Percentiles rank a stretch among this genome's conserved stretches.
phyloP scores from a whole-genome alignment of 192 early-diverging fungal species.

The Funneliformis geosporum region DNA sequence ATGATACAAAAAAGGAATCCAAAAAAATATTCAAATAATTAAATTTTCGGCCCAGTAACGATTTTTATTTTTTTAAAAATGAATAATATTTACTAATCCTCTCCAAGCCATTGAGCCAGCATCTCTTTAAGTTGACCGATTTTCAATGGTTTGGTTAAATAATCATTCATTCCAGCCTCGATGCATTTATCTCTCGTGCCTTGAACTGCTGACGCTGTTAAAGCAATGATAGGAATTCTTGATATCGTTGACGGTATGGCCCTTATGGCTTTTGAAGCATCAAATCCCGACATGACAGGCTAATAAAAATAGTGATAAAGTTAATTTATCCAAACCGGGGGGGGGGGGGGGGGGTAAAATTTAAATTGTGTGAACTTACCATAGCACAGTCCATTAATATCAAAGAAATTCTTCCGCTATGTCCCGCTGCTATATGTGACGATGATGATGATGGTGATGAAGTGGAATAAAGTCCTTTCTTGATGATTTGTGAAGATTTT shows the following conservation, averaged over 20 bases:
- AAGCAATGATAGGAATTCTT: constrained; percentile 55
- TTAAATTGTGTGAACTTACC: constrained; percentile 21
- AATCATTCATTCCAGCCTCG: constrained; percentile 50
- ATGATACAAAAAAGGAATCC: too few species aligned
- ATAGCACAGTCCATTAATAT: constrained; percentile 62
- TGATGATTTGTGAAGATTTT: neutral
- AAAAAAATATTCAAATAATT: too few species aligned
- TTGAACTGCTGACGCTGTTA: constrained; percentile 58
- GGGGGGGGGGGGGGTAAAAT: too few species aligned
- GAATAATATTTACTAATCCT: neutral
- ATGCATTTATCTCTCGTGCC: constrained; percentile 52
- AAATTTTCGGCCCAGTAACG: too few species aligned
- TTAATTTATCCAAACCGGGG: too few species aligned
- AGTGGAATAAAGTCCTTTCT: too few species aligned
- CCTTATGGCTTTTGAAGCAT: constrained; percentile 54
- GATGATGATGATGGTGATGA: neutral
- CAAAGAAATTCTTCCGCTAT: constrained; percentile 29
- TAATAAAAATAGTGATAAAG: neutral
- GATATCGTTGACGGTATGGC: constrained; percentile 33
- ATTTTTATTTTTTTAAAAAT: too few species aligned
- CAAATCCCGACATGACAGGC: constrained; percentile 60
- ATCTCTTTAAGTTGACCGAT: constrained; percentile 42
- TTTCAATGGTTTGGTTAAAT: constrained; percentile 51
- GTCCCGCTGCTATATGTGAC: too few species aligned
- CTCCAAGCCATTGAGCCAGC: constrained; percentile 43